Base-by-base conservation (phyloP, 1,139 yeast species). In the Arxiozyma slooffiae region DNA sequence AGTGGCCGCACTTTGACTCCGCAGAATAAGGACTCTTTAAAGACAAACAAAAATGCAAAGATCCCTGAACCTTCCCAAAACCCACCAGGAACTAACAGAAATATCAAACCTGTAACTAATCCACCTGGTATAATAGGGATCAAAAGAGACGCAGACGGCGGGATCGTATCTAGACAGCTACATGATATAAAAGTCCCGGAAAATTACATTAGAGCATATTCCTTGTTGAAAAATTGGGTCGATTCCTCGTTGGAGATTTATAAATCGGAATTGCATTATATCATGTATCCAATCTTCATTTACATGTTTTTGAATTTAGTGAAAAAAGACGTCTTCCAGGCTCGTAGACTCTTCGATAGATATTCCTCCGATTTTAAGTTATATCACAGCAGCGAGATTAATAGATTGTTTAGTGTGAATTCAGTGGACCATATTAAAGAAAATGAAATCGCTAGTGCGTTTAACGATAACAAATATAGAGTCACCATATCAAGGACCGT, bases 201-300 rank as follows among this genome's bases (percentile, higher is more conserved):
- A 46, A 76, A 80, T 51, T 89, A 85, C 66, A 73, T 76, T 26
- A 77, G 88, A 45, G 96, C 96, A 0, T 94, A 89, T 67, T 73
- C 82, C 21, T 76, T 87, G 66, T 76, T 90, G 55, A 78, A 87
- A 56, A 82, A 82, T 53, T 94, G 97, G 97, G 87, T 87, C 38
- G 96, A 89, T 58, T 78, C 89, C 30, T 89, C 97, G 0, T 75
- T 92, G 61, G 98, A 92, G 66, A 77, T 92, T 69, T 92, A 94
- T 69, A 85, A 85, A 67, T 92, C 95, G 14, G 97, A 92, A 67
- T 74, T 92, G 55, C 77, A 85, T 50, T 78, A 95, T 56, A 77
- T 90, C 41, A 72, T 92, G 58, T 92, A 85, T 66, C 99, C 99
- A 2, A 76, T 92, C 34, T 92, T 90, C 69, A 85, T 92, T 47